Base-by-base conservation (phyloP, 345 rosid genomes). In the Corchorus olitorius region DNA sequence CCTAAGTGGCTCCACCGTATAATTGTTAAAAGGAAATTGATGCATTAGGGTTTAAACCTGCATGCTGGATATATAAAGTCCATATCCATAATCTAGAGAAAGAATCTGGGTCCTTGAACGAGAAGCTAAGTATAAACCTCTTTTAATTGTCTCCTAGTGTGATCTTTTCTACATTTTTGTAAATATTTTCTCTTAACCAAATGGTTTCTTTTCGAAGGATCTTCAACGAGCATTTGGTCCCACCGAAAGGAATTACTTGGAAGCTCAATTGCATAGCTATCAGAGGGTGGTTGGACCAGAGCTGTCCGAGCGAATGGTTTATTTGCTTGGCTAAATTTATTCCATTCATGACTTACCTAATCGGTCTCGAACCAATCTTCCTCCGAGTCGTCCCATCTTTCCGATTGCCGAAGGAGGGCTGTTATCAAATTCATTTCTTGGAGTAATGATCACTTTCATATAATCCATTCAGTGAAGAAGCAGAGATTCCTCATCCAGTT, bases 241-340 rank as follows among this genome's bases (percentile, higher is more conserved):
- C 27, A 43, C 19, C 0, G 82, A 84, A 48, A 75, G 81, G 83
- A 76, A 77, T 49, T 81, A 81, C 81, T 65, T 93, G 76, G 94
- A 91, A 79, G 70, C 87, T 19, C 90, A 81, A 81, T 78, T 92
- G 87, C 83, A 17, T 17, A 83, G 83, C 72, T 93, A 92, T 81
- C 75, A 74, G 77, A 90, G 80, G 72, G 88, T 80, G 27, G 97
- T 96, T 4, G 98, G 98, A 1, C 76, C 62, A 17, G 87, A 91
- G 85, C 84, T 93, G 75, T 86, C 97, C 0, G 87, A 89, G 87
- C 87, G 87, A 75, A 90, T 89, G 87, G 89, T 89, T 19, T 89
- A 89, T 85, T 80, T 83, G 33, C 87, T 92, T 67, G 84, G 81
- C 72, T 92, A 80, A 85, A 74, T 27, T n/a, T 8, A 54, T 77